A percentile compares a stretch with the other conserved stretches of the same genome.
phyloP scores from a whole-genome alignment of 371 early-diverging fungal species.

The Mucor saturninus region DNA sequence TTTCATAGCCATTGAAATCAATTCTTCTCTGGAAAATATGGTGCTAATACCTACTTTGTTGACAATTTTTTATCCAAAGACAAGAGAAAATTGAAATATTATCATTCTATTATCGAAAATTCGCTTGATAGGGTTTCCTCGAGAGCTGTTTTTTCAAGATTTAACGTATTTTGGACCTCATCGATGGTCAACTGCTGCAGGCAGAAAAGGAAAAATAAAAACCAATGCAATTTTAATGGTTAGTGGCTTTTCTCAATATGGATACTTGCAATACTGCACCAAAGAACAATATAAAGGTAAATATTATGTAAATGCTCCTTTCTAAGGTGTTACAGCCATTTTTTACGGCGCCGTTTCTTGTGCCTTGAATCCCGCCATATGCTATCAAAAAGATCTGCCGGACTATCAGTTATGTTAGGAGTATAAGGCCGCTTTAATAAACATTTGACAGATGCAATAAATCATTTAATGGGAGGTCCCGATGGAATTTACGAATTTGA shows the following conservation, averaged over 20 bases:
- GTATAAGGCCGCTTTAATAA: not conserved
- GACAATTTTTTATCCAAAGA: too few relatives aligned
- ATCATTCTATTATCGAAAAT: too few relatives aligned
- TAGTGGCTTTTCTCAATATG: constrained; percentile 7
- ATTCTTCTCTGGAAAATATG: not conserved
- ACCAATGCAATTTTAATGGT: not conserved
- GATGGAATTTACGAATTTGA: not conserved
- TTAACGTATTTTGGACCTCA: not conserved
- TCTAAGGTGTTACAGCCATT: constrained; percentile 33
- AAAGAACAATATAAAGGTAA: constrained; percentile 1
- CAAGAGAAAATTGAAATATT: too few relatives aligned
- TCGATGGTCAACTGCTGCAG: constrained; percentile 30
- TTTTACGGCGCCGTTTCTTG: constrained; percentile 39
- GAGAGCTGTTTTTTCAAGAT: not conserved
- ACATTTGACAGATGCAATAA: not conserved
- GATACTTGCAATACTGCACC: not conserved
- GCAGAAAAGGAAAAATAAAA: not conserved
- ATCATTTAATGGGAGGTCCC: not conserved
- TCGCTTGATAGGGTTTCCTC: too few relatives aligned
- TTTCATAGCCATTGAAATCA: too few relatives aligned
- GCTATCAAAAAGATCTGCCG: constrained; percentile 22
- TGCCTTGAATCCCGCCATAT: constrained; percentile 38
- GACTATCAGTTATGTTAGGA: constrained; percentile 10
- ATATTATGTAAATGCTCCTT: constrained; percentile 31
- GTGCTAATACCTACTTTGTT: not conserved